phyloP scores from a whole-genome alignment of 345 rosid genomes.

The Lepidium aucheri region DNA sequence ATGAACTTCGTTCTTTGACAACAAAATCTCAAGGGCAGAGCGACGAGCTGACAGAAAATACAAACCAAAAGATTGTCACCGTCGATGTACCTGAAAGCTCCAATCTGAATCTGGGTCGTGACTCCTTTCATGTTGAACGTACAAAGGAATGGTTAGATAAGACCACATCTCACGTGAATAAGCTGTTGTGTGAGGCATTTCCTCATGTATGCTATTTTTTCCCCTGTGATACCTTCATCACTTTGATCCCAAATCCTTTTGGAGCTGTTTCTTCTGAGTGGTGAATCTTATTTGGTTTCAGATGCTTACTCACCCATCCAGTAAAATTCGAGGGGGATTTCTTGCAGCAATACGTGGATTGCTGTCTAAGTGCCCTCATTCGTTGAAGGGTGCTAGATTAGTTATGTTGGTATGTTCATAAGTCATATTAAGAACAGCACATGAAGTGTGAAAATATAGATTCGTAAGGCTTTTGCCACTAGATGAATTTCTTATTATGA shows the following conservation, averaged over 20 bases:
- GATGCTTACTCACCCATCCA: slow-evolving; percentile 75
- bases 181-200: slow-evolving; percentile 60
- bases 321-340: slow-evolving; percentile 59
- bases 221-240: slow-evolving; percentile 3
- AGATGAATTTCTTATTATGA: slow-evolving; percentile 7
- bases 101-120: slow-evolving; percentile 16
- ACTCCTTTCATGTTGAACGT: slow-evolving; percentile 62
- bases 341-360: slow-evolving; percentile 66
- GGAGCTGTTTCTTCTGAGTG: not conserved
- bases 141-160: slow-evolving; percentile 72
- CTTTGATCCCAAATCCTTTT: not conserved
- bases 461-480: not conserved
- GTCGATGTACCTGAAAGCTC: slow-evolving; percentile 19
- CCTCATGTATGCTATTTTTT: slow-evolving; percentile 52
- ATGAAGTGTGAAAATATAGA: not conserved
- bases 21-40: slow-evolving; percentile 33
- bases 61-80: slow-evolving; percentile 25
- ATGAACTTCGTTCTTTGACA: slow-evolving; percentile 61
- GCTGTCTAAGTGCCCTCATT: slow-evolving; percentile 50
- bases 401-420: slow-evolving; percentile 65
- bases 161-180: slow-evolving; percentile 60
- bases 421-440: not conserved
- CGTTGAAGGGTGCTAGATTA: slow-evolving; percentile 56
- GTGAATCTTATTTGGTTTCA: slow-evolving; percentile 26
- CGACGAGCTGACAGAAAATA: slow-evolving; percentile 24